Conservation (phyloP, 352 stramenopile genomes). For the Pythium dissimile region DNA sequence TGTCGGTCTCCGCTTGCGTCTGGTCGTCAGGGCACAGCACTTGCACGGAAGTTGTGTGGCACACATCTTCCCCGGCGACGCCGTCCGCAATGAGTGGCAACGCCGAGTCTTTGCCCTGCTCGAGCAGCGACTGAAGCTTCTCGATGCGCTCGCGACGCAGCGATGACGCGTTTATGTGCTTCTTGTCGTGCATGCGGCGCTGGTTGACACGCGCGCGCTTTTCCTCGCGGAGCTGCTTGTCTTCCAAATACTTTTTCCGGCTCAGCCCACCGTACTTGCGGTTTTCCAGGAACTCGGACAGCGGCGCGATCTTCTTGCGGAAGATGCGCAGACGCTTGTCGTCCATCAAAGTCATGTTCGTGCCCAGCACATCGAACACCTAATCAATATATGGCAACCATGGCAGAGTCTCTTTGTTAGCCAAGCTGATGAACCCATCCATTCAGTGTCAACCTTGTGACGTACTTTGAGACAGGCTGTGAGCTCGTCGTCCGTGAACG, state of each 20-base stretch:
- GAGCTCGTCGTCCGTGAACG: slow-evolving; percentile 72
- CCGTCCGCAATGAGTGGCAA: slow-evolving; percentile 92
- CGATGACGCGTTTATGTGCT: slow-evolving; percentile 92
- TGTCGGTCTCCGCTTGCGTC: slow-evolving; percentile 46
- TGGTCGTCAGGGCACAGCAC: slow-evolving; percentile 56
- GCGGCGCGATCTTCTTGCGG: slow-evolving; percentile 75
- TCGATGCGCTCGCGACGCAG: slow-evolving; percentile 89
- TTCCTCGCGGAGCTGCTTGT: slow-evolving; percentile 83
- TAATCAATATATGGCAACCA: slow-evolving; percentile 10
- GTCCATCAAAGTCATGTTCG: slow-evolving; percentile 54
- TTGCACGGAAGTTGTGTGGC: slow-evolving; percentile 55
- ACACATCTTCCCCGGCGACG: slow-evolving; percentile 63
- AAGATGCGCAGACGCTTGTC: slow-evolving; percentile 71
- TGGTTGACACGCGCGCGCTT: slow-evolving; percentile 82
- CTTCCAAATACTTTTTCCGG: slow-evolving; percentile 86
- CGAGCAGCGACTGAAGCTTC: slow-evolving; percentile 87
- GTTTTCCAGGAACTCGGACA: slow-evolving; percentile 75
- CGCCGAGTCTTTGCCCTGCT: slow-evolving; percentile 74
- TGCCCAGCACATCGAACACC: slow-evolving; percentile 56
- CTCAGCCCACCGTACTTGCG: slow-evolving; percentile 82
- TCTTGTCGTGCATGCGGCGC: slow-evolving; percentile 89
- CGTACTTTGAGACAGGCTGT: slow-evolving; percentile 47
- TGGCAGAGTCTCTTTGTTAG: neutral
- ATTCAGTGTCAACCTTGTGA: neutral
- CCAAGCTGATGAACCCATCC: slow-evolving; percentile 6